Base-by-base conservation (phyloP, 345 rosid species). In the Nasturtium officinale region DNA sequence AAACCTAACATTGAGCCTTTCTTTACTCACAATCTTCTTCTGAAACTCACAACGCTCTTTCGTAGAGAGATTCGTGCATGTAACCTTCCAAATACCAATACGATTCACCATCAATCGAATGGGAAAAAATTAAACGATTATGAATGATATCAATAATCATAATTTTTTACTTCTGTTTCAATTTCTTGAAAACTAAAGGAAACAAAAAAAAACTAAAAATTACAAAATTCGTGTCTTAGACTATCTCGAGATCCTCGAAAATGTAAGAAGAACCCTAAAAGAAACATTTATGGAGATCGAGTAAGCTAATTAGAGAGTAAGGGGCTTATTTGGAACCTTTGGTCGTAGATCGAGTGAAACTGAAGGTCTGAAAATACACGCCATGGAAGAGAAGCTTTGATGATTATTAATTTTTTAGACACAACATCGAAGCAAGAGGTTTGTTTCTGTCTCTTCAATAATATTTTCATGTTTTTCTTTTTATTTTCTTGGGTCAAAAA, bases 331-430 rank as follows among this genome's bases (percentile, higher is more conserved):
- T 23, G 20, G 63, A 67, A 90, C 98, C 96, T 81, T 79, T 74
- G 59, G 83, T 69, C 79, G 83, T 66, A 23, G 25, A 71, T 78
- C 53, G 43, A 82, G 53, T 51, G 84, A 61, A 32, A 79, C 71
- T 9, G 89, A 71, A 37, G 83, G 86, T 67, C 72, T 65, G 74
- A 83, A 78, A 60, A 89, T 84, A 75, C 85, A 85, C 76, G 96
- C 96, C 98, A 92, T 92, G 33, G 69, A 73, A 28, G 68, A 61
- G 45, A 25, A 73, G 52, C 43, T 56, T 30, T 37, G 42, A 9
- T 45, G 20, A 67, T 51, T 75, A 43, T 5, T 74, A 23, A 23
- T 48, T 66, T 40, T 50, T 28, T 18, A 6, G 16, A 2, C 53
- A 50, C 74, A 16, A 52, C 63, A 63, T 38, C n/a, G 1, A 10